A percentile compares a stretch with the other conserved stretches of the same genome.
Evolutionary conservation across 2,329 filamentous ascomycete genomes (phyloP).

Genomic region (Plectosphaerella plurivora): DNA sequence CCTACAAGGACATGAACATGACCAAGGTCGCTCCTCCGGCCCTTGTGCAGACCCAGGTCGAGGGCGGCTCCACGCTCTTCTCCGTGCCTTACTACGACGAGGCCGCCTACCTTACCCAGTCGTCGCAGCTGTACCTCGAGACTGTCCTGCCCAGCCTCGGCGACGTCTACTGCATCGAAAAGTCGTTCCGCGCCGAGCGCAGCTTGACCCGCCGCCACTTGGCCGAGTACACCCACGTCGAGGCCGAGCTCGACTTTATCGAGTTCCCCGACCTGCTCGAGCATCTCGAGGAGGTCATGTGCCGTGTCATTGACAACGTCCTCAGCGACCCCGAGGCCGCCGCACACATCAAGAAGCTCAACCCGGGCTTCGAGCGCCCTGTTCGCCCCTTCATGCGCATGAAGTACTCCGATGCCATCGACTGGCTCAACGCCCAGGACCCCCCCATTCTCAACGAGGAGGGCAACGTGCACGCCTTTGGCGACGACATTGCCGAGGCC

Average conservation of each 20-base stretch:
- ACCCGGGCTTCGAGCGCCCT: constrained; percentile 83
- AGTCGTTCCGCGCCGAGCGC: constrained; percentile 98
- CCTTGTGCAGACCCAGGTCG: constrained; percentile 91
- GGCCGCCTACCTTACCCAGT: constrained; percentile 90
- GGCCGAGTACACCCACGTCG: constrained; percentile 94
- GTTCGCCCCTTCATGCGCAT: constrained; percentile 88
- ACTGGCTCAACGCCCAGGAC: constrained; percentile 86
- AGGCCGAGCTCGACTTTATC: constrained; percentile 96
- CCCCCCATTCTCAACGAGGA: constrained; percentile 84
- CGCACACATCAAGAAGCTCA: constrained; percentile 74
- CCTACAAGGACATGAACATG: constrained; percentile 72
- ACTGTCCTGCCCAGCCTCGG: constrained; percentile 87
- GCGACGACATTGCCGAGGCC: constrained; percentile 96
- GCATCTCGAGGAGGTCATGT: constrained; percentile 85
- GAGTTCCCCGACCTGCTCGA: constrained; percentile 81
- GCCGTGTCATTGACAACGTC: constrained; percentile 74
- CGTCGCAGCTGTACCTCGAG: constrained; percentile 95
- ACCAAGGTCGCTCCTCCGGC: constrained; percentile 85
- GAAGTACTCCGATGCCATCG: constrained; percentile 89
- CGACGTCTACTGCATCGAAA: constrained; percentile 96
- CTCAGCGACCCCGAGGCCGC: constrained; percentile 70
- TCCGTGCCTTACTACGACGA: constrained; percentile 85
- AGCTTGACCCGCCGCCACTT: constrained; percentile 90
- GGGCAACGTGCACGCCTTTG: constrained; percentile 82
- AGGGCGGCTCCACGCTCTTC: constrained; percentile 90